Conservation (phyloP, 441 rosid genomes). For the Oxalis stricta region DNA sequence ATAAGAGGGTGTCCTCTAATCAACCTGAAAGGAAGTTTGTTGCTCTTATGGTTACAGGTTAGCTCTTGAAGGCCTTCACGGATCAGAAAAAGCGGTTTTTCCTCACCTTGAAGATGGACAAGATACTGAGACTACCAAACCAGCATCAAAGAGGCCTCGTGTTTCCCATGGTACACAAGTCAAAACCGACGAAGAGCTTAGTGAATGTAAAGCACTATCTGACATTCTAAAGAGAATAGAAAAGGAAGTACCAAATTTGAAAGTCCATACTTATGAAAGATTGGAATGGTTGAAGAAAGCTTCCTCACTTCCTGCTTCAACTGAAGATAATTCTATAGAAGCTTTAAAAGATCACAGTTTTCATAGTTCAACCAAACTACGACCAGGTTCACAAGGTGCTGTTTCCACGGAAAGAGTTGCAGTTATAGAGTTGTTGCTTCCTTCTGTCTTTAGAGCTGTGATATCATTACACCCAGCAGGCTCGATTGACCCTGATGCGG, state of each 20-base stretch:
- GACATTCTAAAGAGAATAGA: conserved; percentile 50
- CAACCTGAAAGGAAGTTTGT: not conserved
- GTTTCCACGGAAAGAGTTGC: conserved; percentile 48
- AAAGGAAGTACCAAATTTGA: conserved; percentile 51
- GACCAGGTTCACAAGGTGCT: conserved; percentile 30
- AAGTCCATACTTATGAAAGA: conserved; percentile 58
- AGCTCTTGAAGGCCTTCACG: conserved; percentile 81
- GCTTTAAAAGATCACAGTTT: conserved; percentile 41
- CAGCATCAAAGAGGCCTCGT: conserved; percentile 39
- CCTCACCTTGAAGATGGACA: conserved; percentile 49
- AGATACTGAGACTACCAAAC: conserved; percentile 23
- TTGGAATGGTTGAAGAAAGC: conserved; percentile 84
- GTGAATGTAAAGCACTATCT: conserved; percentile 46
- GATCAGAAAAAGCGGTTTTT: conserved; percentile 77
- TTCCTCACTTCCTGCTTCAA: conserved; percentile 42
- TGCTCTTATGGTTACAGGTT: conserved; percentile 27
- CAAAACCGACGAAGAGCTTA: conserved; percentile 29
- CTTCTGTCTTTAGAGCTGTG: conserved; percentile 68
- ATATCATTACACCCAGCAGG: conserved; percentile 89
- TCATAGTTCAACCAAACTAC: conserved; percentile 43
- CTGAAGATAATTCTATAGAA: conserved; percentile 49
- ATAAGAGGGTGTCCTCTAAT: too few species aligned
- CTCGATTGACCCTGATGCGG: conserved; percentile 79
- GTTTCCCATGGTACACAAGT: conserved; percentile 18
- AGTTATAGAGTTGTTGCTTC: conserved; percentile 62